These are phyloP conservation scores for Hyphopichia wangnamkhiaoensis DNA, from an alignment of 1,139 yeast genomes.

Conservation along the genomic window DNA sequence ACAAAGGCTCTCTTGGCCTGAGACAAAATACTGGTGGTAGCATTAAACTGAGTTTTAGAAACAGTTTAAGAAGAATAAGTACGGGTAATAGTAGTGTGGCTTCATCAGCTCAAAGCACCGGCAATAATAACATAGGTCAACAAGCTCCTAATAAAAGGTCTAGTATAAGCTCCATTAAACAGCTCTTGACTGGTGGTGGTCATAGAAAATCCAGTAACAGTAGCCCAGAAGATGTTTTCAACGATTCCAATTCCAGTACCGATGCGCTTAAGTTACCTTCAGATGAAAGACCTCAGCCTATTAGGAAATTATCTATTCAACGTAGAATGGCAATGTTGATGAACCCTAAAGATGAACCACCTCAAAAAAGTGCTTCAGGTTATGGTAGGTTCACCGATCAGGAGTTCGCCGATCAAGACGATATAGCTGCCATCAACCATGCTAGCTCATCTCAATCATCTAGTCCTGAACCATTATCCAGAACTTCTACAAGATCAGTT, in stretches of 20 bases:
- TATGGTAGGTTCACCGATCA: constrained; percentile 71
- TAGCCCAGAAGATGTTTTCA: constrained; percentile 1
- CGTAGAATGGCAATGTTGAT: constrained; percentile 65
- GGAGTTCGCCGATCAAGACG: constrained; percentile 31
- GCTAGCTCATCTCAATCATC: constrained; percentile 5
- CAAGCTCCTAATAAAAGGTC: constrained; percentile 29
- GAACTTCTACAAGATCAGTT: constrained; percentile 4
- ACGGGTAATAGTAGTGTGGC: constrained; percentile 34
- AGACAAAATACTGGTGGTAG: constrained; percentile 49
- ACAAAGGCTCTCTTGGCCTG: constrained; percentile 8
- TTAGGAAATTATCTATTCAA: constrained; percentile 53
- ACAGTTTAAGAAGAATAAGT: constrained; percentile 40
- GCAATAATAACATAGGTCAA: constrained; percentile 15
- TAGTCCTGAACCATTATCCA: constrained; percentile 4
- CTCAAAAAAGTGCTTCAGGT: constrained; percentile 66
- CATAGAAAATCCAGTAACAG: constrained; percentile 15
- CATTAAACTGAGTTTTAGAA: constrained; percentile 36
- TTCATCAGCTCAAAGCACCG: constrained; percentile 22
- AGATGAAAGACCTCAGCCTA: constrained; percentile 13
- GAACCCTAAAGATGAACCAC: constrained; percentile 45
- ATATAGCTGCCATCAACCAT: constrained; percentile 39
- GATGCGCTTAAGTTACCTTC: constrained; percentile 1
- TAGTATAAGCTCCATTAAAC: constrained; percentile 44
- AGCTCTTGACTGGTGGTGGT: constrained; percentile 41
- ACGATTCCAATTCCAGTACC: too few species aligned